Evolutionary conservation across 2,329 filamentous ascomycete genomes (phyloP).

Genomic region (Arthrobotrys conoides): DNA sequence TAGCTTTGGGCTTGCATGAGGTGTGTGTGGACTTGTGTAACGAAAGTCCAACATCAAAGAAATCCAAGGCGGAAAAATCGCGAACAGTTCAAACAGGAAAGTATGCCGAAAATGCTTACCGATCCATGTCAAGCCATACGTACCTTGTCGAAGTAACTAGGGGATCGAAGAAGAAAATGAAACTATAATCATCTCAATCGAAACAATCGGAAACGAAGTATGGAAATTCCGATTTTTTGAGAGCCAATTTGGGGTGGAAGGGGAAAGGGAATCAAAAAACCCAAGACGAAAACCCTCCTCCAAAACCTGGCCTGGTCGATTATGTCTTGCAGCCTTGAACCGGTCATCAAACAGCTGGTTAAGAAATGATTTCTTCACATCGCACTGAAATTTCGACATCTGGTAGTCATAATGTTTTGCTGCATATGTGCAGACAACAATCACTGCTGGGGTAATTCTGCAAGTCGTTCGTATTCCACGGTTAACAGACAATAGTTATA

Average conservation of each 20-base stretch:
- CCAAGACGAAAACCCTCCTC: neutral
- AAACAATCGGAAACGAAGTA: slow-evolving; percentile 7
- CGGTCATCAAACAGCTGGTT: neutral
- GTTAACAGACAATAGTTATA: slow-evolving; percentile 13
- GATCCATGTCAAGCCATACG: neutral
- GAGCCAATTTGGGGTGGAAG: neutral
- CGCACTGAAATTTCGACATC: neutral
- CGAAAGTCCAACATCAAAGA: slow-evolving; percentile 1
- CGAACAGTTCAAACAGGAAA: neutral
- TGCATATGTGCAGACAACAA: neutral
- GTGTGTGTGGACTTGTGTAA: slow-evolving; percentile 2
- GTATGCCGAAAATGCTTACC: slow-evolving; percentile 13
- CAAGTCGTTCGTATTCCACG: slow-evolving; percentile 14
- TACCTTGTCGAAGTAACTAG: neutral
- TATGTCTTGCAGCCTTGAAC: slow-evolving; percentile 21
- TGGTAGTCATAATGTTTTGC: neutral
- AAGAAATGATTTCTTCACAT: neutral
- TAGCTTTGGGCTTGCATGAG: neutral
- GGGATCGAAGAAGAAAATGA: neutral
- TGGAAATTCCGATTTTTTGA: neutral
- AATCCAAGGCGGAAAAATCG: neutral
- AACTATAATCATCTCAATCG: slow-evolving; percentile 3
- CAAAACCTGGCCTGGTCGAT: neutral
- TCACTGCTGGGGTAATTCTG: neutral
- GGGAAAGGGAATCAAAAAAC: neutral